Evolutionary conservation across 2,329 filamentous ascomycete species (phyloP), one percentile per base, ranked within the genome.

Genomic region (Cladophialophora yegresii): DNA sequence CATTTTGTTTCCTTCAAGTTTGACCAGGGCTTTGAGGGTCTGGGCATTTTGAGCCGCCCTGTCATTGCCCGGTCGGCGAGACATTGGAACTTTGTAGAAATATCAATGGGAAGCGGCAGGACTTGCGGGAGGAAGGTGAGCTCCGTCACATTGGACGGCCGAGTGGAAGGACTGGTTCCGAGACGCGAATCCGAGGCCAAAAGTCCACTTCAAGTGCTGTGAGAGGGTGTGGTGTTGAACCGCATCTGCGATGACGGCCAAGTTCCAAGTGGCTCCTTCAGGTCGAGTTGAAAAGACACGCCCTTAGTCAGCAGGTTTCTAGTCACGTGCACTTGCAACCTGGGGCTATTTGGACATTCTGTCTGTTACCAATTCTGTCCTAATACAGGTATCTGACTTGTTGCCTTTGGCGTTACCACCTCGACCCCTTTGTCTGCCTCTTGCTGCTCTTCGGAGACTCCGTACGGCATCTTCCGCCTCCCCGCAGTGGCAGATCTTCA

Each of bases 1-100:
- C 75, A 90, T 87, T 83, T 99, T 99, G 82, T 99, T 99, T 68
- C 87, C 82, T 75, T 98, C 93, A 71, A 99, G 82, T 81, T 98
- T 99, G 76, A 98, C 83, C 72, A 99, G 85, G 75, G 86, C 92
- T 83, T 98, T 98, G 78, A 99, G 91, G 51, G 92, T 96, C 77
- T 89, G 87, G 77, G 91, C 89, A 81, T 99, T 99, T 80, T 96
- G 90, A 74, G 93, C 93, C 73, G 92, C 91, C 78, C 91, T 88
- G 79, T 96, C 91, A 61, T 67, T 63, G 51, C 58, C 66, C 75
- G 91, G 86, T 54, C 68, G 67, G 57, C 65, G 65, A 49, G 69
- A 70, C 69, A 69, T 69, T 33, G 30, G 12, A 45, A 5, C 23
- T 13, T 20, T 16, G 47, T 4, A 50, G 47, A 23, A 22, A 33